Evolutionary conservation across 2,329 filamentous ascomycete genomes (phyloP), one percentile per base, ranked within the genome.

Genomic region (Penicillium sp.): DNA sequence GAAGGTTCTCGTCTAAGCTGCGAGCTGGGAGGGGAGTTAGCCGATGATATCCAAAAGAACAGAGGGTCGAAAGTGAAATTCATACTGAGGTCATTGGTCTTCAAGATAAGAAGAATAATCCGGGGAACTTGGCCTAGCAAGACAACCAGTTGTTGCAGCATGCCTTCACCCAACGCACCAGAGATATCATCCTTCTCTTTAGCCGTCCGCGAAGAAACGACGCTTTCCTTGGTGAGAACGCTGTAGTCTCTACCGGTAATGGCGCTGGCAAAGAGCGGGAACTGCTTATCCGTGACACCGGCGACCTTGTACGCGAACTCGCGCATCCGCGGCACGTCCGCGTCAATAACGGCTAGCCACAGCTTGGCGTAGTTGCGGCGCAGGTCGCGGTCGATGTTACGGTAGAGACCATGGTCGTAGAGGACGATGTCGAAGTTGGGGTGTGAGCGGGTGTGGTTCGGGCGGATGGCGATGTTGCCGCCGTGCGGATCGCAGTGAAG

Each of bases 401-500:
- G 89, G 76, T 99, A 99, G 3, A 99, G 82, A 2, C 94, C 95
- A 73, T 99, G 94, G 70, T 99, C 94, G 77, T 99, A 99, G 3
- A 99, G 83, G 55, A 99, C 88, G 53, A 99, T 84, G 71, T 99
- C 94, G 70, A 99, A 99, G 74, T 97, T 97, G 39, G 86, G 82
- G 57, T 80, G 79, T 39, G 82, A 78, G 36, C 84, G 81, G 16
- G 73, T 76, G 5, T 81, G 73, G 69, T 93, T 94, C 72, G 90
- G 87, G 41, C 92, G 87, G 60, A 99, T 91, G 23, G 94, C 92
- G 54, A 99, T 89, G 70, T 99, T 99, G 45, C 94, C 94, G 47
- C 92, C 94, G 70, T 99, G 94, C 0, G 94, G 94, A 71, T 99
- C 94, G 76, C 94, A 99, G 77, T 99, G 94, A 39, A 99, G 79